Evolutionary conservation across 768 basidiomycete species (phyloP), one percentile per base, ranked within the genome.

Genomic region (Collybiopsis confluens): DNA sequence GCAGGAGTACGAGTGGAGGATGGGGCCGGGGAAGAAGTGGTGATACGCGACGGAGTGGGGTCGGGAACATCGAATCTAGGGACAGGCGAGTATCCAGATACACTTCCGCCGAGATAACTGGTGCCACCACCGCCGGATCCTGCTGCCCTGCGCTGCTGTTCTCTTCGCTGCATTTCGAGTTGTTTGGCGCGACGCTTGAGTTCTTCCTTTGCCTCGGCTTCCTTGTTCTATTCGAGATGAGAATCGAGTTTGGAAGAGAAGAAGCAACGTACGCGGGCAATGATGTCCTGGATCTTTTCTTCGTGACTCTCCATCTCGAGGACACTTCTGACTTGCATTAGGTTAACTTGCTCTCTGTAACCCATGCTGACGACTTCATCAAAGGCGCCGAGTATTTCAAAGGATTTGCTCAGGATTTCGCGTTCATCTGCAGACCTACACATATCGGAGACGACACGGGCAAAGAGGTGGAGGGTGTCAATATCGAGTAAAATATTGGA

Each of bases 401-500:
- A 98, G 2, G 92, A 82, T 69, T 94, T 90, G 64, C 85, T 86
- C 58, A 86, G 69, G 58, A 99, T 95, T 67, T 98, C 93, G 45
- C 88, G 79, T 69, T 96, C 93, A 54, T 92, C 90, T 4, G 86
- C 88, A 54, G 78, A 86, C 60, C 91, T 79, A 68, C 92, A 94
- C 69, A 95, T 70, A 68, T 96, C 93, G 2, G 93, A 93, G 13
- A 97, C 93, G 44, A 97, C 88, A 30, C 96, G 86, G 1, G 95
- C 88, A 62, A 97, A 88, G 35, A 99, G 87, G 61, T 95, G 92
- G 0, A 99, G 78, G 0, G 96, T 99, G 55, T 97, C 90, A 59
- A 98, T 96, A 68, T 98, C 97, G 74, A 97, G 97, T 36, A 99
- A 75, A 63, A 98, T 98, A 65, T 99, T 99, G n/a, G 91, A 93